phyloP scores from a whole-genome alignment of 2,329 filamentous ascomycete genomes.

The Tothia fuscella region DNA sequence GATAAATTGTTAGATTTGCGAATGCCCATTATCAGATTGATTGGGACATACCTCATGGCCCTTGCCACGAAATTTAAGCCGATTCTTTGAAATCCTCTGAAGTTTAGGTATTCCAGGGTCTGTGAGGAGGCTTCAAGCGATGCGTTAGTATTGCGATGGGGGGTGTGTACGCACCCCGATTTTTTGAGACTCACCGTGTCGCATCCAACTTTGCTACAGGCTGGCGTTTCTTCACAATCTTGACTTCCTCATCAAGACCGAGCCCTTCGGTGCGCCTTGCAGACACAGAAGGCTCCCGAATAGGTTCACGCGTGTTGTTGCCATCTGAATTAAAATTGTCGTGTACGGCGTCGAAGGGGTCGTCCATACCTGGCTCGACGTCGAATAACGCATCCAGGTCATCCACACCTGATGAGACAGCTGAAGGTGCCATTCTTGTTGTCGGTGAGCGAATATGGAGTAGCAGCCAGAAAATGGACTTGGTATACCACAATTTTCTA shows the following conservation, averaged over 20 bases:
- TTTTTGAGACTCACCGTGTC: conserved; percentile 40
- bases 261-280: conserved; percentile 41
- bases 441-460: too few relatives aligned
- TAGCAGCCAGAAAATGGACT: too few relatives aligned
- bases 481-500: too few relatives aligned
- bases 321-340: not conserved
- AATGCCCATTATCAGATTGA: not conserved
- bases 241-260: conserved; percentile 78
- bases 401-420: conserved; percentile 19
- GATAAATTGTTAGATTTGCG: conserved; percentile 10
- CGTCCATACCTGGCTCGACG: conserved; percentile 52
- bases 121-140: conserved; percentile 55
- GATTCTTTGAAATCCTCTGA: conserved; percentile 54
- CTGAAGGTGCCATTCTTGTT: too few relatives aligned
- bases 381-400: conserved; percentile 60
- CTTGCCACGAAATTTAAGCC: conserved; percentile 77
- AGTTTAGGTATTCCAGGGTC: conserved; percentile 73
- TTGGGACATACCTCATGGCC: conserved; percentile 61
- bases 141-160: not conserved
- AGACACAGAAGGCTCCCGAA: conserved; percentile 14
- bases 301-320: conserved; percentile 12
- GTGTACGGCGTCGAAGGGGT: conserved; percentile 33
- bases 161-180: not conserved
- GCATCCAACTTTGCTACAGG: conserved; percentile 84
- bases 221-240: conserved; percentile 57